These are phyloP conservation scores for Chlorophyllum brunneum DNA, from an alignment of 768 basidiomycete genomes.

Conservation along the genomic window DNA sequence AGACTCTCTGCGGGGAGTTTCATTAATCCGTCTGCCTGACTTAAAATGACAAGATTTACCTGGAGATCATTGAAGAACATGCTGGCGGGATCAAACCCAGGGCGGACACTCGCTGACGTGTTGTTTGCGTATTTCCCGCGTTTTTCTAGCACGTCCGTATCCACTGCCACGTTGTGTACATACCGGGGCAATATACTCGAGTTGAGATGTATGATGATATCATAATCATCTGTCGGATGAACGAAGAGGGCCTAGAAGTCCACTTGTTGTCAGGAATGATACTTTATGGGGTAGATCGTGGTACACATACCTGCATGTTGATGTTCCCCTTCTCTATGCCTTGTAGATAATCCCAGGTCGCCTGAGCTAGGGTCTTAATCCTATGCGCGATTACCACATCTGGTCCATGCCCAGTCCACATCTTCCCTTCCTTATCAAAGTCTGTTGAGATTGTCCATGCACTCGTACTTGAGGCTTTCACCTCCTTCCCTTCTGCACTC, in stretches of 20 bases:
- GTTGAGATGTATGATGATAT: slow-evolving; percentile 77
- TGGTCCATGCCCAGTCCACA: slow-evolving; percentile 73
- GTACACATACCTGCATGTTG: slow-evolving; percentile 53
- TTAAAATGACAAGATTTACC: slow-evolving; percentile 37
- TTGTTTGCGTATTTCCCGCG: slow-evolving; percentile 46
- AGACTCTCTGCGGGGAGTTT: slow-evolving; percentile 51
- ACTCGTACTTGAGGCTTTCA: slow-evolving; percentile 21
- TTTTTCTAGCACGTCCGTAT: slow-evolving; percentile 42
- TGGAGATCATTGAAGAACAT: slow-evolving; percentile 68
- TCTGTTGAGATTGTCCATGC: slow-evolving; percentile 83
- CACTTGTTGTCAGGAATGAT: not conserved
- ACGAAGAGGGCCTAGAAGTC: slow-evolving; percentile 69
- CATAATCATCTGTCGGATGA: slow-evolving; percentile 82
- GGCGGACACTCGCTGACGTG: slow-evolving; percentile 31
- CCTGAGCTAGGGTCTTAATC: slow-evolving; percentile 67
- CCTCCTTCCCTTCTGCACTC: slow-evolving; percentile 17
- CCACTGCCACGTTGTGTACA: slow-evolving; percentile 60
- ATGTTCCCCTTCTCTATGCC: slow-evolving; percentile 45
- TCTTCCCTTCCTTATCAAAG: slow-evolving; percentile 63
- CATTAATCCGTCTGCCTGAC: slow-evolving; percentile 1
- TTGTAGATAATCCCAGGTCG: slow-evolving; percentile 60
- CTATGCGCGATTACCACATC: slow-evolving; percentile 72
- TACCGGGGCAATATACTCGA: slow-evolving; percentile 64
- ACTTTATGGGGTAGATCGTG: not conserved
- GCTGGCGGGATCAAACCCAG: slow-evolving; percentile 80